Conservation (phyloP, 129 eudicot genomes). For the Glebionis coronaria region DNA sequence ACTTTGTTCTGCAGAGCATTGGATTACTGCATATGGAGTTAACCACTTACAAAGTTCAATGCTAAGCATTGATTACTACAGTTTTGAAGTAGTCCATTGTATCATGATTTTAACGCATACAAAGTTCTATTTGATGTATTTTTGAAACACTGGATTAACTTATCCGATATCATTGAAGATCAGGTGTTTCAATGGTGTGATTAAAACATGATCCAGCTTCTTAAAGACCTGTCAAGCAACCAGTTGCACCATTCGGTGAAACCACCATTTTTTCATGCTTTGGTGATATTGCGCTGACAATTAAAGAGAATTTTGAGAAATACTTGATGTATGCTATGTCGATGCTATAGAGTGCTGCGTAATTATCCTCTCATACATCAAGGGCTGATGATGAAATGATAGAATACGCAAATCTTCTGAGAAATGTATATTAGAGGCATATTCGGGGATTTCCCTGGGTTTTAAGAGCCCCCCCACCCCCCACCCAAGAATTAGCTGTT, state of each 20-base stretch:
- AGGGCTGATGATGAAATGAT: constrained; percentile 86
- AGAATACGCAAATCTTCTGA: constrained; percentile 77
- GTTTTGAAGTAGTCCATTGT: no score
- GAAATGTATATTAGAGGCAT: constrained; percentile 89
- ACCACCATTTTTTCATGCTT: constrained; percentile 88
- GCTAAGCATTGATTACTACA: no score
- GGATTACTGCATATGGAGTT: no score
- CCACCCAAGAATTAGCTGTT: constrained; percentile 70
- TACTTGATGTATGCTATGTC: no score
- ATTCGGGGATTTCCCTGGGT: constrained; percentile 94
- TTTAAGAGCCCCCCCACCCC: constrained; percentile 89
- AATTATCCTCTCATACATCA: no score
- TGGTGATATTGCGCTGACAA: constrained; percentile 88
- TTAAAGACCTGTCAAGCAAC: constrained; percentile 77
- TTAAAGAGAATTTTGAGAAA: constrained; percentile 89
- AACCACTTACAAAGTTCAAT: no score
- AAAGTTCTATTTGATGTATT: no score
- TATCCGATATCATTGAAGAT: constrained; percentile 77
- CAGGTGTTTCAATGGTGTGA: constrained; percentile 86
- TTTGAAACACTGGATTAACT: no score
- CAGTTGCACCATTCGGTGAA: constrained; percentile 86
- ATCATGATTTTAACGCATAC: no score
- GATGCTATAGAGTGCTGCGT: no score
- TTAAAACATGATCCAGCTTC: constrained; percentile 89
- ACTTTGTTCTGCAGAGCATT: no score